Evolutionary conservation across 257 asterid genomes (phyloP), one percentile per base, ranked within the genome.

Genomic region (Gynochthodes officinalis): DNA sequence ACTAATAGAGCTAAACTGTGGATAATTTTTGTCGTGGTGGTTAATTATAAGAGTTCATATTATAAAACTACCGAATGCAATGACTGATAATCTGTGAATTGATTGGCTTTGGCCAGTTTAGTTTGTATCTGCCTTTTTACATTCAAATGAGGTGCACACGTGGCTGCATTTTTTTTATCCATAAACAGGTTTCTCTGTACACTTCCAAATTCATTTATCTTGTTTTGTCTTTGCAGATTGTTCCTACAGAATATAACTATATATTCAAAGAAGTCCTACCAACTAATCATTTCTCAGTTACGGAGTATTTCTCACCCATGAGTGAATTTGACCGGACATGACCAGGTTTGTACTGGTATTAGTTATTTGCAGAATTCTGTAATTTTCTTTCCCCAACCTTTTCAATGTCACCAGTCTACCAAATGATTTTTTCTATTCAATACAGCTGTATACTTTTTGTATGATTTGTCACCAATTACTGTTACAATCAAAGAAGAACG

Each of bases 401-500:
- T n/a, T n/a, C n/a, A n/a, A n/a, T 16, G 40, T 6, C 35, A 16
- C 27, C 44, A 30, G 25, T 61, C 46, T 35, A 21, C 62, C 19
- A 44, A 40, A 67, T 75, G 49, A 59, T 53, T 66, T 33, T 64
- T 70, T 57, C 42, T 44, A 39, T 69, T 69, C 69, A 15, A 35
- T 82, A 82, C 93, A 95, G 99, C 99, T 70, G 97, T 95, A 43
- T 95, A 91, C 85, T 92, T 95, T 77, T 64, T 95, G 87, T 95
- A 92, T 82, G 99, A 95, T 79, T 78, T 95, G 83, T 95, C 99
- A 76, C 99, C 99, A 63, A 92, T 95, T 69, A 95, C 97, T 62
- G 99, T 95, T 75, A 95, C 98, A 75, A 95, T 95, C 76, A 86
- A 83, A 78, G 99, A 95, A 84, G 99, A 95, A 81, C 99, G 98